These are phyloP conservation scores for Penicillium sp. DNA, from an alignment of 2,329 filamentous ascomycete genomes.

Conservation along the genomic window DNA sequence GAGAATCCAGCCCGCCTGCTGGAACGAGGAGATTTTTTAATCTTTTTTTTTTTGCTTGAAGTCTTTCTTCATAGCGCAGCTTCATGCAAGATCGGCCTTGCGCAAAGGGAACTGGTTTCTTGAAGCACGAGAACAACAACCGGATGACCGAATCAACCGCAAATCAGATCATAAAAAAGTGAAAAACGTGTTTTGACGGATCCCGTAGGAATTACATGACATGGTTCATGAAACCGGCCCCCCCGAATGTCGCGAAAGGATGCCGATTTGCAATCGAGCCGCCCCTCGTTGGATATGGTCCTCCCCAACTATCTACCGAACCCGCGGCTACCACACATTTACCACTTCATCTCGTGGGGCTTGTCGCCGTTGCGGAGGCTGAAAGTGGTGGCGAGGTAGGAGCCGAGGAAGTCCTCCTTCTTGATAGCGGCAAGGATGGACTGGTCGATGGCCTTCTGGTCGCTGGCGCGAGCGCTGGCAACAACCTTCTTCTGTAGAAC, in stretches of 20 bases:
- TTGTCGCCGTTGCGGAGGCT: conserved; percentile 99
- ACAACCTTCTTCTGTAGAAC: conserved; percentile 88
- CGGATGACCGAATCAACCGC: conserved; percentile 36
- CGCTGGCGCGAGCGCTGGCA: conserved; percentile 83
- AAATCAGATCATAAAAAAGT: conserved; percentile 31
- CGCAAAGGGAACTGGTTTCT: conserved; percentile 26
- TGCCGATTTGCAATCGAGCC: conserved; percentile 38
- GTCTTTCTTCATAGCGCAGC: conserved; percentile 37
- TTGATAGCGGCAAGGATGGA: conserved; percentile 92
- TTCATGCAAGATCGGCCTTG: conserved; percentile 36
- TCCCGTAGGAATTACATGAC: conserved; percentile 42
- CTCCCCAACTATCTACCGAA: conserved; percentile 44
- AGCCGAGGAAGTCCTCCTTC: conserved; percentile 92
- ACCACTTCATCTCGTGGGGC: conserved; percentile 99
- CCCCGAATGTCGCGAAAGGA: conserved; percentile 31
- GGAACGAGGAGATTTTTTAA: conserved; percentile 39
- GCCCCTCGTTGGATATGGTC: conserved; percentile 38
- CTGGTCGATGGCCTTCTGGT: conserved; percentile 99
- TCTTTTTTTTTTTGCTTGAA: conserved; percentile 34
- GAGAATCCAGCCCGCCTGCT: conserved; percentile 34
- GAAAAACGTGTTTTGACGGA: conserved; percentile 33
- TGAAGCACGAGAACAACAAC: conserved; percentile 35
- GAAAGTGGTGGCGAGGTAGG: conserved; percentile 95
- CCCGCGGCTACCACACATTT: conserved; percentile 54
- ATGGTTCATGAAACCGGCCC: conserved; percentile 39